Base-by-base conservation (phyloP, 768 basidiomycete genomes). In the Clitopilus hobsonii region DNA sequence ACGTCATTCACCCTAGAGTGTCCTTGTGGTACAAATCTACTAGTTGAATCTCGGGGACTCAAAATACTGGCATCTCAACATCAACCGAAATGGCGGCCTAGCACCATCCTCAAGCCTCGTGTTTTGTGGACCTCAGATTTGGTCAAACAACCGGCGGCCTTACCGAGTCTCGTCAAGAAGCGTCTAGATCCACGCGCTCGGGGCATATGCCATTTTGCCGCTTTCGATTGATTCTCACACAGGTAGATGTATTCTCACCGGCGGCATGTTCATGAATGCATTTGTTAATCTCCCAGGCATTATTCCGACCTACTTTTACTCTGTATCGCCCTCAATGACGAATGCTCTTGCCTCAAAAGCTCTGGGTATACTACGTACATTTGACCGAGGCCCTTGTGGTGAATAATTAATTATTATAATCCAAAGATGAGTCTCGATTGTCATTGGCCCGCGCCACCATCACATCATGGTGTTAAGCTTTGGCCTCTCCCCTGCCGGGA, bases 31-130 rank as follows among this genome's bases (percentile, higher is more conserved):
- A 23, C 16, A 3, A 18, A 45, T 45, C 41, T 45, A 18, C 41
- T 45, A 45, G 41, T 23, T 45, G 41, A 20, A 45, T 45, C 41
- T 45, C 41, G 41, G 41, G 32, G 41, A 45, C 41, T 45, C 41
- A 45, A 18, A 20, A 10, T 20, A 45, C 41, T 20, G 41, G 41
- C 41, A 18, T 45, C 41, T 45, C 41, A 45, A 18, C 22, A 45
- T 18, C 18, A 8, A 23, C 41, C 41, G 16, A 45, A 11, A 23
- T 45, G 41, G 22, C 41, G n/a, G 41, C 41, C 22, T 16, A 45
- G 10, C 32, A 36, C n/a, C 32, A 14, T n/a, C 32, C 13, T n/a
- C 32, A 14, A 3, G 3, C n/a, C 32, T 11, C 32, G 32, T 36
- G 41, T 6, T 20, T 11, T 45, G 22, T 16, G 22, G 32, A 2